Evolutionary conservation across 108 stramenopile species (phyloP), one percentile per base, ranked within the genome.

Genomic region (Conticribra weissflogii): DNA sequence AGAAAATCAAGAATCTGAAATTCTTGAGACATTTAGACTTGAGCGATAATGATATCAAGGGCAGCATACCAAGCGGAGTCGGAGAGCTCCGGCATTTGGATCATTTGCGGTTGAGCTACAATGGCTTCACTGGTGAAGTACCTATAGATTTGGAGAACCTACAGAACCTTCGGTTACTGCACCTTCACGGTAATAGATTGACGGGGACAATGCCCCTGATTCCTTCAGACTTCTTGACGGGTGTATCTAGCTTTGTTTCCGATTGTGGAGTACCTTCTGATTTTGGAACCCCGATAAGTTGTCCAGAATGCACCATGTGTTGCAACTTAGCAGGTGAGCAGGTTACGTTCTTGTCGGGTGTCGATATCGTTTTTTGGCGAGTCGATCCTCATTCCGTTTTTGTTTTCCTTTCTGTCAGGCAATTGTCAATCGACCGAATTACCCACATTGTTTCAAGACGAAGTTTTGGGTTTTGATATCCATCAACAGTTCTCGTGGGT

Each of bases 11-110:
- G 0, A n/a, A 78, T 0, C 51, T 90, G 2, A 50, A 49, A 19
- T 54, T 65, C n/a, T 78, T 93, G 1, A 52, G 81, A 32, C 60
- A 61, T 14, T 57, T 93, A 9, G 75, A 64, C 48, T 54, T 93
- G 45, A 71, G 66, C 48, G 73, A 87, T 17, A 91, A 84, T 5
- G 41, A 57, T 32, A 60, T 48, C 23, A 62, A 74, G 64, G 92
- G 92, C n/a, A 46, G 74, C 2, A 62, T 94, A 44, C 88, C 93
- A 51, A 17, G 58, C 0, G 71, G 72, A 25, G 79, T 94, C 33
- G 84, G 82, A 0, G 41, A 70, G 2, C 55, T 89, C 9, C 50
- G 71, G 19, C 56, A 74, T 36, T 82, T 92, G 15, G 49, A 63
- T 30, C 62, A 68, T 18, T 52, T 93, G 3, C 55, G 59, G 12